Evolutionary conservation across 2,329 filamentous ascomycete genomes (phyloP), one percentile per base, ranked within the genome.

Genomic region (Chaetomium strumarium): DNA sequence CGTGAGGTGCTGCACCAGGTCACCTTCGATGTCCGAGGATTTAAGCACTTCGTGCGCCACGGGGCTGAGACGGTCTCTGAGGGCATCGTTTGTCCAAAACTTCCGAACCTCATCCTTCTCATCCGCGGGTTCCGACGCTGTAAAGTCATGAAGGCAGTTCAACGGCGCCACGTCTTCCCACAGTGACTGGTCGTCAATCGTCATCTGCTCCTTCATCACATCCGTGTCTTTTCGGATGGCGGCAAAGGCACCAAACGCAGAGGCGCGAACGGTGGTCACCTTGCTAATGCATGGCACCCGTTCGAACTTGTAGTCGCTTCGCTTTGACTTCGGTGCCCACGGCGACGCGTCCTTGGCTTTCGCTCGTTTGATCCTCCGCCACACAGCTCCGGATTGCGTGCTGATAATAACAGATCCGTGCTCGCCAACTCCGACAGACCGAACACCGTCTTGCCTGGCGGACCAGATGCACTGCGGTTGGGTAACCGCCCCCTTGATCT

Each of bases 401-500:
- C 90, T 92, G 57, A 99, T 83, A 51, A 99, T 95, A 59, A 99
- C 89, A 0, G 91, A 95, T 2, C 91, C 93, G 67, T 97, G 87
- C 66, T 96, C 90, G 36, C 91, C 90, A 3, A 97, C 85, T 56
- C 84, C 87, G 2, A 95, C 89, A 54, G 96, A 96, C 49, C 81
- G 81, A 30, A 89, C 91, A 3, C 90, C 90, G 53, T 88, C 86
- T 65, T 95, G 96, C 60, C 86, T 85, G 2, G 91, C 84, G 30
- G 86, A 88, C 93, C 93, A 99, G 24, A 96, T 84, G 53, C 88
- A 85, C 56, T 88, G 82, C 0, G 92, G 89, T 36, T 76, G 71
- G 0, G 88, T 90, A 3, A 96, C 74, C 2, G 90, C 88, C 56
- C 86, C 86, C 59, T 86, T 88, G 55, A 95, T 95, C 66, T 96